These are phyloP conservation scores for Saccharomyces cerevisiae DNA, from an alignment of 805 yeast genomes.

Conservation along the genomic window DNA sequence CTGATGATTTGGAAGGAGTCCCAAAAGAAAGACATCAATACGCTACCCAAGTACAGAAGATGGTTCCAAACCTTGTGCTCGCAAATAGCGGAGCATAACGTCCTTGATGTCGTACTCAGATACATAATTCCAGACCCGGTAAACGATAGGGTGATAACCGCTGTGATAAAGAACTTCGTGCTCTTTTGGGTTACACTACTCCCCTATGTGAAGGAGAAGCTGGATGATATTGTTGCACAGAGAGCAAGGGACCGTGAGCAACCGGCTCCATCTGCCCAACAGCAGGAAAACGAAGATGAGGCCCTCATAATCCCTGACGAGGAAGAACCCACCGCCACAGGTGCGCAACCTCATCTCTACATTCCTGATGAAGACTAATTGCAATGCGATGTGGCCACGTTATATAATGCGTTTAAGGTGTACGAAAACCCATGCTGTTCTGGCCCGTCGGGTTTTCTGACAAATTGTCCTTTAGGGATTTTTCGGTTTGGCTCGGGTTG, in stretches of 20 bases:
- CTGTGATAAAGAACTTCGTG: constrained; percentile 15
- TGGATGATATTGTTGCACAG: constrained; percentile 10
- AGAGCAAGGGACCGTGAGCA: constrained; percentile 4
- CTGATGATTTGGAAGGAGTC: constrained; percentile 6
- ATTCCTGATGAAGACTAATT: neutral
- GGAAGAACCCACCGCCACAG: constrained; percentile 1
- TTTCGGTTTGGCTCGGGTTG: neutral
- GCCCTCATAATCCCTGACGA: constrained; percentile 1
- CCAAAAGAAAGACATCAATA: constrained; percentile 3
- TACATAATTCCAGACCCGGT: constrained; percentile 19
- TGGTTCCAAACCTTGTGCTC: constrained; percentile 1
- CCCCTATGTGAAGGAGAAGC: constrained; percentile 13
- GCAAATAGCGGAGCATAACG: constrained; percentile 3
- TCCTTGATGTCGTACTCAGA: constrained; percentile 7
- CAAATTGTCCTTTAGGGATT: neutral
- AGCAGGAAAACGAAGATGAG: constrained; percentile 2
- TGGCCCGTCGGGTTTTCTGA: neutral
- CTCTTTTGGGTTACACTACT: constrained; percentile 18
- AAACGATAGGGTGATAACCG: constrained; percentile 11
- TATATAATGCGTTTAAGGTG: neutral
- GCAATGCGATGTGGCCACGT: neutral
- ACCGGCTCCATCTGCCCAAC: neutral
- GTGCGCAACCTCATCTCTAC: neutral
- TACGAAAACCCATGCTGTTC: neutral
- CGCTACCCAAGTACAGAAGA: constrained; percentile 8